These are phyloP conservation scores for Tylopilus cervinicoccineus DNA, from an alignment of 768 basidiomycete genomes.

Conservation along the genomic window DNA sequence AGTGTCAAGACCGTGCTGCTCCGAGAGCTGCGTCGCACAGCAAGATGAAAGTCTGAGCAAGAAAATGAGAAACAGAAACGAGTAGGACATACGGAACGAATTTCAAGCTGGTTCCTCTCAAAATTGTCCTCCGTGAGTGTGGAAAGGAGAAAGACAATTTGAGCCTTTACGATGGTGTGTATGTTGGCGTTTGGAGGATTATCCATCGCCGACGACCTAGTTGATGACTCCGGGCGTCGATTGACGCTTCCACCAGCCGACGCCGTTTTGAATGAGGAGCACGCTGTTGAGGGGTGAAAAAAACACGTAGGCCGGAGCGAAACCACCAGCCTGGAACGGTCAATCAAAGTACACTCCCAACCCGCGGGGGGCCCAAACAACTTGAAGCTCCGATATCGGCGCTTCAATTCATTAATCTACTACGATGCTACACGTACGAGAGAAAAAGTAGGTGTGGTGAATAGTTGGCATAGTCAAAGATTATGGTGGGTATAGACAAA, in stretches of 20 bases:
- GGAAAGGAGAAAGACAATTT: constrained; percentile 95
- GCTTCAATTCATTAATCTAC: constrained; percentile 9
- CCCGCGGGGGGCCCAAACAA: constrained; percentile 7
- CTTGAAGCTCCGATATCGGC: constrained; percentile 24
- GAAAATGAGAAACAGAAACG: constrained; percentile 11
- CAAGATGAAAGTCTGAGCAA: constrained; percentile 9
- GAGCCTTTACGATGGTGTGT: constrained; percentile 91
- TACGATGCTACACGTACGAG: too few species aligned
- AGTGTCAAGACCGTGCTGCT: constrained; percentile 95
- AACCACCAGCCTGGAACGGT: constrained; percentile 29
- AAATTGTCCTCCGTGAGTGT: constrained; percentile 97
- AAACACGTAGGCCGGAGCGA: constrained; percentile 31
- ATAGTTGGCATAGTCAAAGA: too few species aligned
- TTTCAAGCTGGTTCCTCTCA: constrained; percentile 89
- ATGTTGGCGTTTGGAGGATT: constrained; percentile 81
- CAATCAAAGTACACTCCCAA: constrained; percentile 20
- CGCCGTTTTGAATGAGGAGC: constrained; percentile 53
- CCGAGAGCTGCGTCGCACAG: constrained; percentile 67
- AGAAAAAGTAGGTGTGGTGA: too few species aligned
- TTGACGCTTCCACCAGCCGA: constrained; percentile 63
- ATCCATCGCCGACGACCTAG: constrained; percentile 82
- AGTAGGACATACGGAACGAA: constrained; percentile 76
- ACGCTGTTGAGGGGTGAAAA: constrained; percentile 34
- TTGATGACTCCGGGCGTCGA: constrained; percentile 71
- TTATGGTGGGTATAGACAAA: not conserved